Evolutionary conservation across 2,329 filamentous ascomycete species (phyloP).

Genomic region (Aureobasidium sp.): DNA sequence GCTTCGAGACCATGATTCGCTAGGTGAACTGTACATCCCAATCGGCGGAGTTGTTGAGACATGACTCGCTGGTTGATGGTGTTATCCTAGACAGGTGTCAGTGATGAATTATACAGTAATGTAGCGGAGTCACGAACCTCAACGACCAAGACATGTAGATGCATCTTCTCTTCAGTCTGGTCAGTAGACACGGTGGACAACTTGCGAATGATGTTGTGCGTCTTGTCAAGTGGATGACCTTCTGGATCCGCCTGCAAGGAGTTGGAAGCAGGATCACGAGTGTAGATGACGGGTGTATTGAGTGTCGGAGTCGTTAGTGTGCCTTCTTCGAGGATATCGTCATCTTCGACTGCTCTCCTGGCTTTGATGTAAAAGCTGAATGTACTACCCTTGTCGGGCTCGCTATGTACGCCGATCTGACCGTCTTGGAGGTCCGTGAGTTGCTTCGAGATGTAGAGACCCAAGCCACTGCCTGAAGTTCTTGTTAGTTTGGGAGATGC

Average conservation of each 20-base stretch:
- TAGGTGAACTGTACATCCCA: constrained; percentile 20
- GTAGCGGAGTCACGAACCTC: constrained; percentile 15
- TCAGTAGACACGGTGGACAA: not conserved
- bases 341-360: constrained; percentile 30
- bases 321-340: not conserved
- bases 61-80: constrained; percentile 16
- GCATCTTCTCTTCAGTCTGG: not conserved
- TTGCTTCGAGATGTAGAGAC: constrained; percentile 58
- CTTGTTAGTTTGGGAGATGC: too few species aligned
- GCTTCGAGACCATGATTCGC: constrained; percentile 23
- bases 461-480: constrained; percentile 58
- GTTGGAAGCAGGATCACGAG: not conserved
- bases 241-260: not conserved
- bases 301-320: not conserved
- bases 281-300: not conserved
- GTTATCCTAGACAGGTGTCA: not conserved
- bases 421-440: constrained; percentile 61
- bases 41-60: constrained; percentile 20
- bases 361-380: constrained; percentile 59
- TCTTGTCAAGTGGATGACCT: not conserved
- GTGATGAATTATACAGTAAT: too few species aligned
- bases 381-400: constrained; percentile 51
- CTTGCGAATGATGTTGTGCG: not conserved
- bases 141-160: constrained; percentile 18
- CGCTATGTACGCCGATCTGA: constrained; percentile 54